A percentile compares a stretch with the other conserved stretches of the same genome.
phyloP scores from a whole-genome alignment of 495 filamentous ascomycete genomes.

The Trichoderma gamsii region DNA sequence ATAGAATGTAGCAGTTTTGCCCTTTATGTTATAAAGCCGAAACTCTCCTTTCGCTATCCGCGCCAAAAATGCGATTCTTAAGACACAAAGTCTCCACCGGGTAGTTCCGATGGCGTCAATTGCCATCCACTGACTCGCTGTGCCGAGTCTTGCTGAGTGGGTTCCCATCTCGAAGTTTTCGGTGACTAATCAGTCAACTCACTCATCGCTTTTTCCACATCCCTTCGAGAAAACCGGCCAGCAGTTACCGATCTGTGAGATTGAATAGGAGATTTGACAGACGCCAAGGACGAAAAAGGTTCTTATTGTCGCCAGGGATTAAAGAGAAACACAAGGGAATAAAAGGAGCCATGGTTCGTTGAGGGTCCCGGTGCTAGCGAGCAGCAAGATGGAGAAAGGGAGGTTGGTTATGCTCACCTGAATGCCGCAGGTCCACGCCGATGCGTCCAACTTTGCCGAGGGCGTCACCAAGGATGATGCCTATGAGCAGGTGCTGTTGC shows the following conservation, averaged over 20 bases:
- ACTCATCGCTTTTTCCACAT: neutral
- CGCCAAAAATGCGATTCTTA: neutral
- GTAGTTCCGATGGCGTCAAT: constrained; percentile 7
- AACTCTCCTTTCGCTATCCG: neutral
- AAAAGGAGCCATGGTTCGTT: constrained; percentile 13
- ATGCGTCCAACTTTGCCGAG: constrained; percentile 67
- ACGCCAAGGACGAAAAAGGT: constrained; percentile 7
- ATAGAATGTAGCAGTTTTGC: no score
- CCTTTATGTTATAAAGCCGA: neutral
- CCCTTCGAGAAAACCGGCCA: neutral
- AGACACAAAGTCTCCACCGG: neutral
- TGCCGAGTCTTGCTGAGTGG: neutral
- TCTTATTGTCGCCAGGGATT: constrained; percentile 1
- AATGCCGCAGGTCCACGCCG: constrained; percentile 68
- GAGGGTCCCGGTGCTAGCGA: neutral
- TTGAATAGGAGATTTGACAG: constrained; percentile 7
- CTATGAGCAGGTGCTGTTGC: constrained; percentile 67
- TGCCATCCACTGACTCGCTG: neutral
- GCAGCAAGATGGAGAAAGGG: neutral
- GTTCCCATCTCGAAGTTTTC: constrained; percentile 9
- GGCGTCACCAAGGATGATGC: constrained; percentile 65
- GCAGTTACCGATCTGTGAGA: constrained; percentile 7
- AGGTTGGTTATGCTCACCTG: constrained; percentile 14
- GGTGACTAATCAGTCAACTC: constrained; percentile 10
- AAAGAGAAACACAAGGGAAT: neutral